Base-by-base conservation (phyloP, 2,329 filamentous ascomycete genomes). In the Penicillium aurantiogriseum region DNA sequence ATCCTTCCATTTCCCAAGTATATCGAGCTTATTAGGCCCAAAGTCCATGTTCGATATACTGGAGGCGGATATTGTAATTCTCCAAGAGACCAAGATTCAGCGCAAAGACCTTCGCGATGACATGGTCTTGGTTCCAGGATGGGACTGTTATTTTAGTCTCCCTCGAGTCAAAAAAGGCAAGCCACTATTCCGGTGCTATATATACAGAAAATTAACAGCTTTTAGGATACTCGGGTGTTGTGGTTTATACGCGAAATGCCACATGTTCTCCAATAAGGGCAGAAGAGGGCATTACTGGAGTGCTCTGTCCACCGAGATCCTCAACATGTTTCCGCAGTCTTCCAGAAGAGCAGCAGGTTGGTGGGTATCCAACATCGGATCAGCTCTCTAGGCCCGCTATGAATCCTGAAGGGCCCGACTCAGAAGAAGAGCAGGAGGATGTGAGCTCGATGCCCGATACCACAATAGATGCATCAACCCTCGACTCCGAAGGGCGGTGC, bases 11-110 rank as follows among this genome's bases (percentile, higher is more conserved):
- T 27, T 53, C 35, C 47, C 15, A 54, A 51, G 5, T 40, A 11
- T n/a, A 17, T 15, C 7, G 17, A n/a, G 43, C 49, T 53, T 13
- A 57, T 36, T 23, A 11, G 4, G n/a, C 4, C 17, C 17, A 2
- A 58, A 91, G 88, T 83, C 88, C 63, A 97, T 97, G 94, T 97
- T 99, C 76, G 90, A 96, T 65, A 90, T 89, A 43, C 83, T 99
- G 7, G 90, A 94, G 72, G 87, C 92, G 52, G 94, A 99, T 73
- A 94, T 99, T 62, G 86, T 97, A 19, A 83, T 97, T 57, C 92
- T 97, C 80, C 94, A 99, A 74, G 94, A 97, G 76, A 88, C 91
- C 43, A 99, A 97, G 77, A 97, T 97, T 40, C 94, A 97, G 71
- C 84, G 89, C 56, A 96, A 96, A 71, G 92, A 97, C 66, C 80